A percentile compares a stretch with the other conserved stretches of the same genome.
Conservation (phyloP, 2,329 filamentous ascomycete genomes). For the Sphaerulina musiva region DNA sequence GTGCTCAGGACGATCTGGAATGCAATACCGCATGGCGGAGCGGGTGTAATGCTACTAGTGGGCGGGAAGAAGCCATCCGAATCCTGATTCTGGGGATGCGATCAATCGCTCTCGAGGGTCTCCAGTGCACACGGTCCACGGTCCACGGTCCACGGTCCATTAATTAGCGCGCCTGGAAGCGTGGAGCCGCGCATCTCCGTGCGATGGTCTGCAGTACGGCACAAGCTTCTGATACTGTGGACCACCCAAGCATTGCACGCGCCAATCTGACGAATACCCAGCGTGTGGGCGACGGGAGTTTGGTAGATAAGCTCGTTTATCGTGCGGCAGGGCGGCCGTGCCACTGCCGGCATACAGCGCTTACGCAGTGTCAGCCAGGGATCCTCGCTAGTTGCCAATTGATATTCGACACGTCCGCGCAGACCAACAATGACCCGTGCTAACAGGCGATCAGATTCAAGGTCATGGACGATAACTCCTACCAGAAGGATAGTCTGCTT, state of each 20-base stretch:
- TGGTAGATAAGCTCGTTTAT: too few species aligned
- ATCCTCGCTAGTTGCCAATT: not conserved
- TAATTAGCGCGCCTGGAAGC: not conserved
- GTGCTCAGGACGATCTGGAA: not conserved
- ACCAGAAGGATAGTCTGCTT: constrained; percentile 63
- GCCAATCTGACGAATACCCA: not conserved
- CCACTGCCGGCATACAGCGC: not conserved
- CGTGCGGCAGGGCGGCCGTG: not conserved
- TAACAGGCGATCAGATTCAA: constrained; percentile 56
- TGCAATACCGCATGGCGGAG: not conserved
- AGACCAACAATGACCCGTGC: not conserved
- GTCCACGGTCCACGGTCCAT: not conserved
- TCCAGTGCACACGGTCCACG: too few species aligned
- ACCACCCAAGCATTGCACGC: not conserved
- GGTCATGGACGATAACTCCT: constrained; percentile 74
- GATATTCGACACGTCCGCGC: not conserved
- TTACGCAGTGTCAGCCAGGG: not conserved
- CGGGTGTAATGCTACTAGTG: too few species aligned
- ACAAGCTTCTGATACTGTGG: not conserved
- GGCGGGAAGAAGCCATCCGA: too few species aligned
- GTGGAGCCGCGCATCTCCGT: not conserved
- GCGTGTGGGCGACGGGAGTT: not conserved
- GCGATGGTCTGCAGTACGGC: not conserved
- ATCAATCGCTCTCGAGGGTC: too few species aligned
- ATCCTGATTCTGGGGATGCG: too few species aligned